Conservation (phyloP, 2,329 filamentous ascomycete genomes). For the Pseudogymnoascus sp. region DNA sequence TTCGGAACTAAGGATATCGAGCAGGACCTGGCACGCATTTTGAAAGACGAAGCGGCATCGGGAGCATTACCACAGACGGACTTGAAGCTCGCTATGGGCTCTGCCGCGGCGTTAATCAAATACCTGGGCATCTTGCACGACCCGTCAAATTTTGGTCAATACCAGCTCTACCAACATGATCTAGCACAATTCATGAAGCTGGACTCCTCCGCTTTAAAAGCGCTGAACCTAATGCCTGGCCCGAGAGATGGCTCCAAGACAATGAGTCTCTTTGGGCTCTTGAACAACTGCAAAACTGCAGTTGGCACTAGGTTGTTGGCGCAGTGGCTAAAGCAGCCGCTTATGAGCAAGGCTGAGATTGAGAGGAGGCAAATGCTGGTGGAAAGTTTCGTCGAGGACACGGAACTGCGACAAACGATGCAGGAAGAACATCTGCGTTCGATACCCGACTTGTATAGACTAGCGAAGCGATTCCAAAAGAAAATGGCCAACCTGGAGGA, state of each 20-base stretch:
- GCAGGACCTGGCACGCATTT: slow-evolving; percentile 77
- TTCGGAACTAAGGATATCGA: slow-evolving; percentile 91
- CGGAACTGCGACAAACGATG: slow-evolving; percentile 87
- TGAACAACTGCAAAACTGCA: slow-evolving; percentile 97
- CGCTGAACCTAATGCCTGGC: slow-evolving; percentile 94
- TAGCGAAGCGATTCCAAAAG: slow-evolving; percentile 91
- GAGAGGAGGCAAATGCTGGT: slow-evolving; percentile 88
- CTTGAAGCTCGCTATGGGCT: slow-evolving; percentile 90
- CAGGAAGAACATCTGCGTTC: slow-evolving; percentile 92
- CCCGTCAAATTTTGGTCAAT: slow-evolving; percentile 91
- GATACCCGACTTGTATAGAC: slow-evolving; percentile 86
- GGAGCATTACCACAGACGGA: slow-evolving; percentile 80
- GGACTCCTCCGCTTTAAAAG: slow-evolving; percentile 86
- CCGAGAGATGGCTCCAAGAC: slow-evolving; percentile 90
- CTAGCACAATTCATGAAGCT: slow-evolving; percentile 97
- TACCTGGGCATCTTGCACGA: slow-evolving; percentile 89
- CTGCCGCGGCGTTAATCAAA: slow-evolving; percentile 86
- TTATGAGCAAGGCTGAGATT: slow-evolving; percentile 87
- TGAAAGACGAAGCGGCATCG: slow-evolving; percentile 77
- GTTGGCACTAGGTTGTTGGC: slow-evolving; percentile 81
- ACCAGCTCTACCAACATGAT: slow-evolving; percentile 94
- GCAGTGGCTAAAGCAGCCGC: slow-evolving; percentile 95
- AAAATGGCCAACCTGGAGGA: slow-evolving; percentile 89
- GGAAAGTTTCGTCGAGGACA: slow-evolving; percentile 88
- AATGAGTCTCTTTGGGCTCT: slow-evolving; percentile 88